Percentiles rank a stretch among this genome's conserved stretches.
phyloP scores from a whole-genome alignment of 2,329 filamentous ascomycete genomes.

The Parasarocladium wereldwijsianum region DNA sequence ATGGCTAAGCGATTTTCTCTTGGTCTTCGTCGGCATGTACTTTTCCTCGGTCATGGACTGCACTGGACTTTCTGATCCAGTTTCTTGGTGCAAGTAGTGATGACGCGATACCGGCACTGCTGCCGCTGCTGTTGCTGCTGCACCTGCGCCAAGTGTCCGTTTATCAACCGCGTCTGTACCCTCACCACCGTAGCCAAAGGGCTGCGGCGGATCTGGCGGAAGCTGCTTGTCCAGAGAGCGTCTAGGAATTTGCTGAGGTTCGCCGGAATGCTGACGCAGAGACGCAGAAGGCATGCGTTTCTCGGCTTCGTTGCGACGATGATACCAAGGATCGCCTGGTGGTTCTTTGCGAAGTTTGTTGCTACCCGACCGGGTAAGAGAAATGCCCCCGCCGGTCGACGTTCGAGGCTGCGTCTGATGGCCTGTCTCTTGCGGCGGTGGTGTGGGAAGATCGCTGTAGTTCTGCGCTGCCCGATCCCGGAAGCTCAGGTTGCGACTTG shows the following conservation, averaged over 20 bases:
- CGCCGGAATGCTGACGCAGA: neutral
- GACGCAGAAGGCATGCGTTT: constrained; percentile 5
- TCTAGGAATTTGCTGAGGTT: too few relatives aligned
- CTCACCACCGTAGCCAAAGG: constrained; percentile 5
- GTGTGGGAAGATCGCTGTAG: constrained; percentile 20
- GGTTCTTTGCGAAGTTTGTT: constrained; percentile 45
- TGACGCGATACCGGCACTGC: neutral
- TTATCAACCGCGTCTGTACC: too few relatives aligned
- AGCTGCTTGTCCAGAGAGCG: constrained; percentile 17
- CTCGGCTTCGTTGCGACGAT: constrained; percentile 26
- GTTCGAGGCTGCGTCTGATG: constrained; percentile 12
- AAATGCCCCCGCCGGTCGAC: constrained; percentile 18
- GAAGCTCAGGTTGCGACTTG: constrained; percentile 43
- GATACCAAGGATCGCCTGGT: constrained; percentile 34
- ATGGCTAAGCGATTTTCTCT: constrained; percentile 8
- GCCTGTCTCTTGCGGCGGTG: constrained; percentile 3
- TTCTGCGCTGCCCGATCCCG: constrained; percentile 39
- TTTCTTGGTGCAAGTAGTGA: constrained; percentile 14
- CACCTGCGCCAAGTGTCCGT: neutral
- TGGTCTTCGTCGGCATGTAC: constrained; percentile 10
- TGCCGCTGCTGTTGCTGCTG: neutral
- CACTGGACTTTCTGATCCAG: constrained; percentile 14
- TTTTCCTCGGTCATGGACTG: constrained; percentile 12
- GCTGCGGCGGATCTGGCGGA: constrained; percentile 13
- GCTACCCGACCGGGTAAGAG: constrained; percentile 33